Evolutionary conservation across 495 filamentous ascomycete genomes (phyloP).

Genomic region (Trichoderma erinaceum): DNA sequence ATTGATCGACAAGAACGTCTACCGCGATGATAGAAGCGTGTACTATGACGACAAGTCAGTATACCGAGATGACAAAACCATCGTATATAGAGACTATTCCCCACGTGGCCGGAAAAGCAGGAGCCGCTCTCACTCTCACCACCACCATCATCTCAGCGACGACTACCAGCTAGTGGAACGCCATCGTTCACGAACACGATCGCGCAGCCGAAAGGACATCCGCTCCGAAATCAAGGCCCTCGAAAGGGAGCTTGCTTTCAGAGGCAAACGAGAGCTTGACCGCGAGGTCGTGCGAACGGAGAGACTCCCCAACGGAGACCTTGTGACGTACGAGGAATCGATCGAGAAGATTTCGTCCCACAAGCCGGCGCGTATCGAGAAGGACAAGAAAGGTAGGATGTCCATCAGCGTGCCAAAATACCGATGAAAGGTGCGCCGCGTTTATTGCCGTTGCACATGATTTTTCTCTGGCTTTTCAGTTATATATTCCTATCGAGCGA

Average conservation of each 20-base stretch:
- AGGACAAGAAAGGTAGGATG: conserved; percentile 84
- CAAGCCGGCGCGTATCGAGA: conserved; percentile 61
- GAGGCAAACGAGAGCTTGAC: conserved; percentile 22
- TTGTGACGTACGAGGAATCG: conserved; percentile 50
- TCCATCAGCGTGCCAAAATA: conserved; percentile 56
- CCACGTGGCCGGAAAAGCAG: conserved; percentile 31
- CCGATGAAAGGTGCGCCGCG: conserved; percentile 39
- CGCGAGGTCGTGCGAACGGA: conserved; percentile 43
- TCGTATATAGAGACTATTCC: conserved; percentile 19
- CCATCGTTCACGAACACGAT: conserved; percentile 22
- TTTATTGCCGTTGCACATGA: conserved; percentile 21
- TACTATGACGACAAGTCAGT: conserved; percentile 24
- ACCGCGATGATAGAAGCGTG: conserved; percentile 26
- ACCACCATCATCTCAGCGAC: conserved; percentile 3
- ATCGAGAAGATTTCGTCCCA: conserved; percentile 48
- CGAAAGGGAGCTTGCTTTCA: conserved; percentile 18
- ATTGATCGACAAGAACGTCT: conserved; percentile 31
- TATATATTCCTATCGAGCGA: not conserved
- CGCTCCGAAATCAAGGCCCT: conserved; percentile 36
- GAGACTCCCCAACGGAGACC: conserved; percentile 43
- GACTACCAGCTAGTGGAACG: conserved; percentile 26
- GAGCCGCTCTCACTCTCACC: conserved; percentile 24
- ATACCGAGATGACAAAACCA: conserved; percentile 27
- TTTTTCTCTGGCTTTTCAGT: not conserved
- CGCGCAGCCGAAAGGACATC: conserved; percentile 26